Conservation (phyloP, 192 early-diverging fungal genomes). For the Helicostylum pulchrum region DNA sequence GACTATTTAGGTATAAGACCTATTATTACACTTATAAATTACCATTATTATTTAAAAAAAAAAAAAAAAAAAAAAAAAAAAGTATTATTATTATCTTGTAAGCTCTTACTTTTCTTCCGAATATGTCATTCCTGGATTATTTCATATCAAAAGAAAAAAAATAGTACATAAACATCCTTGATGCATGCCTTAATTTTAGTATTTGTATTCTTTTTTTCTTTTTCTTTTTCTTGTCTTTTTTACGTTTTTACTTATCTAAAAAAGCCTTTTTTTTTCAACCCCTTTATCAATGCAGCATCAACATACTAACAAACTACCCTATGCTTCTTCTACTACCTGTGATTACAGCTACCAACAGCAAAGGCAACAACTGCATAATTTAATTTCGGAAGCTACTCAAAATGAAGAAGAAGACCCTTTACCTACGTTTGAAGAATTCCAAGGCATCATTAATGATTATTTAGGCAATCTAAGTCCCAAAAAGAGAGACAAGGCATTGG, state of each 20-base stretch:
- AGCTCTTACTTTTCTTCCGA: conserved; percentile 19
- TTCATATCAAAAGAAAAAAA: conserved; percentile 2
- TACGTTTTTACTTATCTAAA: too few species aligned
- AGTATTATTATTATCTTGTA: conserved; percentile 3
- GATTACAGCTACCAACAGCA: background rate
- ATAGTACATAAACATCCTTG: background rate
- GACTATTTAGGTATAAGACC: too few species aligned
- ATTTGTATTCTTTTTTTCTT: background rate
- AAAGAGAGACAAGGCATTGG: conserved; percentile 51
- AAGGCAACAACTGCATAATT: background rate
- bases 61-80: background rate
- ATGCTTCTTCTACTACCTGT: background rate
- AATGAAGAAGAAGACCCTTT: conserved; percentile 31
- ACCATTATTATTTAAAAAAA: too few species aligned
- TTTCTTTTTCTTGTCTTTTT: background rate
- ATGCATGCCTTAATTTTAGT: background rate
- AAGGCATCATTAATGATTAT: conserved; percentile 41
- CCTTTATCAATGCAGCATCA: background rate
- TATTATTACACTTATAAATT: too few species aligned
- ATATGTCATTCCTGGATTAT: conserved; percentile 7
- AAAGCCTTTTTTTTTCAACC: background rate
- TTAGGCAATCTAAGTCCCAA: conserved; percentile 47
- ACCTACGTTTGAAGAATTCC: conserved; percentile 44
- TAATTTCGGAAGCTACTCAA: background rate
- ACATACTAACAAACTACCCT: background rate